Percentiles rank a stretch among this genome's conserved stretches.
These are phyloP conservation scores for Spiraea crenata DNA, from an alignment of 331 rosid genomes.

Conservation along the genomic window DNA sequence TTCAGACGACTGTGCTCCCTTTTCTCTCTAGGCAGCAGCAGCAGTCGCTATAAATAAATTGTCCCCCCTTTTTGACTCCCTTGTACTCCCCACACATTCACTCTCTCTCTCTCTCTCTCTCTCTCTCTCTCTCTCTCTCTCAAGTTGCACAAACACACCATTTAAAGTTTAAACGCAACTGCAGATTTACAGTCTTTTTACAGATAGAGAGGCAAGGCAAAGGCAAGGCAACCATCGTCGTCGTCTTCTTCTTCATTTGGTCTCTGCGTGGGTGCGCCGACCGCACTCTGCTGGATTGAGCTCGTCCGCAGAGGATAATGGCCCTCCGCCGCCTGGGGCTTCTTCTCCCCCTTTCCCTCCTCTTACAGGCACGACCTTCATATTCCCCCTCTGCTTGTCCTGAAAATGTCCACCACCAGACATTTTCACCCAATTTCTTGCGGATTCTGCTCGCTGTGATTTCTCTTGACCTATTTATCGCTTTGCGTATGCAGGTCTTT, in stretches of 20 bases:
- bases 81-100: too few relatives aligned
- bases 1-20: neutral
- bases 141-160: neutral
- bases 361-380: slow-evolving; percentile 56
- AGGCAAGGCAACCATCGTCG: neutral
- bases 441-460: neutral
- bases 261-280: neutral
- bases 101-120: neutral
- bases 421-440: neutral
- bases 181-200: neutral
- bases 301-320: slow-evolving; percentile 26
- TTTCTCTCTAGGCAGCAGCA: too few relatives aligned
- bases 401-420: neutral
- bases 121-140: neutral
- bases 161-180: neutral
- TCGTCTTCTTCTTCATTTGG: neutral
- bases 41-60: slow-evolving; percentile 4
- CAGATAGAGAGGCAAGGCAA: neutral
- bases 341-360: slow-evolving; percentile 29
- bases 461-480: neutral
- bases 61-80: too few relatives aligned
- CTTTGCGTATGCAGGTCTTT: slow-evolving; percentile 29
- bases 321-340: slow-evolving; percentile 39
- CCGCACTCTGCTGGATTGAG: neutral
- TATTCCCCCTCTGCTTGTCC: neutral